Conservation (phyloP, 805 yeast genomes). For the Tetrapisispora pingtungensis region DNA sequence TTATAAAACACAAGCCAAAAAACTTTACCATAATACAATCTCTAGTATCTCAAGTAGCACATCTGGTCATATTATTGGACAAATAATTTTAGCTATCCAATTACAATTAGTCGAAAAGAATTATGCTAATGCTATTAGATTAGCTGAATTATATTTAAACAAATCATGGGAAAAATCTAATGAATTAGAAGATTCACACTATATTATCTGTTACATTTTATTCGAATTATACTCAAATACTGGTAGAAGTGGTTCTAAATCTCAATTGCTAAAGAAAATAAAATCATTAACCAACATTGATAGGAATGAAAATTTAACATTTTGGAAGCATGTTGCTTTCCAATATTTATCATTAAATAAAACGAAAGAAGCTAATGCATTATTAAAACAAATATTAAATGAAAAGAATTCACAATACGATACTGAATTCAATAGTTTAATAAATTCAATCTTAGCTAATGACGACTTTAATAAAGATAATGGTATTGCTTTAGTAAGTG, state of each 20-base stretch:
- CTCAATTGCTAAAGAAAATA: slow-evolving; percentile 12
- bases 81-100: slow-evolving; percentile 20
- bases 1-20: slow-evolving; percentile 24
- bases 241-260: slow-evolving; percentile 16
- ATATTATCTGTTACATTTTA: slow-evolving; percentile 14
- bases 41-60: slow-evolving; percentile 15
- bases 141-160: slow-evolving; percentile 19
- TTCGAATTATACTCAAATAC: slow-evolving; percentile 19
- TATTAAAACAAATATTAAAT: slow-evolving; percentile 9
- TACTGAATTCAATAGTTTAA: slow-evolving; percentile 8
- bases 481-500: slow-evolving; percentile 12
- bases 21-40: slow-evolving; percentile 17
- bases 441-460: slow-evolving; percentile 3
- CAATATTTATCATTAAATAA: slow-evolving; percentile 17
- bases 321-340: slow-evolving; percentile 26
- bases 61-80: slow-evolving; percentile 16
- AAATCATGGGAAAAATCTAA: slow-evolving; percentile 4
- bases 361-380: slow-evolving; percentile 8
- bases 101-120: slow-evolving; percentile 20
- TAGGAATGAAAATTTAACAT: slow-evolving; percentile 4
- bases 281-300: neutral
- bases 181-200: slow-evolving; percentile 2
- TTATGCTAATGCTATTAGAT: slow-evolving; percentile 23
- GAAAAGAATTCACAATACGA: neutral
- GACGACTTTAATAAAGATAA: slow-evolving; percentile 8